phyloP scores from a whole-genome alignment of 2,329 filamentous ascomycete species.

The Penicillium rolfsii region DNA sequence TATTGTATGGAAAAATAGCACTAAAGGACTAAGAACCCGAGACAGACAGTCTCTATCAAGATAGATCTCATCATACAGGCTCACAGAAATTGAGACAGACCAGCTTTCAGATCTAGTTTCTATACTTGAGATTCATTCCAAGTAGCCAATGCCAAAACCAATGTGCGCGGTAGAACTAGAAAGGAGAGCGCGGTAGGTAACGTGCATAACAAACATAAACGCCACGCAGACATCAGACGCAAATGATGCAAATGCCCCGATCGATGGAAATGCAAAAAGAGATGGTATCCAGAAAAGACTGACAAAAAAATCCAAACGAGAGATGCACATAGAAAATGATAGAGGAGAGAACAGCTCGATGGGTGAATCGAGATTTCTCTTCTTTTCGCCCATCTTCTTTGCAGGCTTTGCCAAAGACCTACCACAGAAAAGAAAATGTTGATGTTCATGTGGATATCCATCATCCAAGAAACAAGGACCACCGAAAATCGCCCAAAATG shows the following conservation, averaged over 20 bases:
- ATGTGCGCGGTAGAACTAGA: neutral
- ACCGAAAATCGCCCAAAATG: neutral
- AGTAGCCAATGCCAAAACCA: neutral
- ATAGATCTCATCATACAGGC: neutral
- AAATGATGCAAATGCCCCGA: slow-evolving; percentile 13
- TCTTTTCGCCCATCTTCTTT: neutral
- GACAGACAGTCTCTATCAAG: neutral
- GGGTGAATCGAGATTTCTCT: neutral
- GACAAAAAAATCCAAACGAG: neutral
- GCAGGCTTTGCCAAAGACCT: neutral
- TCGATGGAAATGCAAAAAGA: slow-evolving; percentile 18
- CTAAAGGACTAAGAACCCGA: neutral
- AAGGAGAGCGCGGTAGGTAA: neutral
- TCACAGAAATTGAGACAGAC: neutral
- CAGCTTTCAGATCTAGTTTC: slow-evolving; percentile 4
- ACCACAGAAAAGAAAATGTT: neutral
- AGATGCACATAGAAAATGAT: neutral
- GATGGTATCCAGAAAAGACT: slow-evolving; percentile 25
- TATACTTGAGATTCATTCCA: slow-evolving; percentile 15
- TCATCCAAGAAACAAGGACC: neutral
- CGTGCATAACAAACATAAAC: slow-evolving; percentile 10
- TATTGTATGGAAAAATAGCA: slow-evolving; percentile 20
- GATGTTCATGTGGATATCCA: neutral
- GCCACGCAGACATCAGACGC: slow-evolving; percentile 9
- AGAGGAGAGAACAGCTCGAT: neutral